Evolutionary conservation across 495 filamentous ascomycete genomes (phyloP).

Genomic region (Penicillium canescens): DNA sequence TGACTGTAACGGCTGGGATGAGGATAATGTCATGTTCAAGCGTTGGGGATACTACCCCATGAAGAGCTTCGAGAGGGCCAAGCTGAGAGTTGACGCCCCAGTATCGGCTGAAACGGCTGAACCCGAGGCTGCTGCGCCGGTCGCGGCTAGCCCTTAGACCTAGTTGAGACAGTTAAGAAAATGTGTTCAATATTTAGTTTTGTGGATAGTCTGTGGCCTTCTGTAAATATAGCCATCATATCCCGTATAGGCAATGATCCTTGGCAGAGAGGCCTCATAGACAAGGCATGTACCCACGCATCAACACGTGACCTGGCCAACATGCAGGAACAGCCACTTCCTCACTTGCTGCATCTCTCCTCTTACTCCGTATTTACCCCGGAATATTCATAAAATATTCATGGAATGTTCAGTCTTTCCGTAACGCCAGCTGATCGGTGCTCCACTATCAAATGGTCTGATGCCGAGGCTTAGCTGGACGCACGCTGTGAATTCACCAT

Average conservation of each 20-base stretch:
- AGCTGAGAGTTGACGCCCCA: constrained; percentile 2
- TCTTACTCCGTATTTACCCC: too few relatives aligned
- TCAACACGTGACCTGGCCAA: too few relatives aligned
- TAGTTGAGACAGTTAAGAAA: background rate
- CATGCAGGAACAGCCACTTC: too few relatives aligned
- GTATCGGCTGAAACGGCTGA: constrained; percentile 5
- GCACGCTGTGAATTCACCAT: background rate
- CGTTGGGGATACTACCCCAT: constrained; percentile 74
- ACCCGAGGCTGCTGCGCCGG: constrained; percentile 27
- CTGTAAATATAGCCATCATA: too few relatives aligned
- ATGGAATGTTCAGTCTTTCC: too few relatives aligned
- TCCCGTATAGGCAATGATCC: too few relatives aligned
- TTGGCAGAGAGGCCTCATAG: too few relatives aligned
- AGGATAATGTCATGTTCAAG: constrained; percentile 77
- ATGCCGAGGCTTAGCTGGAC: constrained; percentile 3
- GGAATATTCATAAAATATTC: too few relatives aligned
- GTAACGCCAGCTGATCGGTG: background rate
- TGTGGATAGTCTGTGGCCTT: background rate
- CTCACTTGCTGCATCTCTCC: too few relatives aligned
- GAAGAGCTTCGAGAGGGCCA: constrained; percentile 51
- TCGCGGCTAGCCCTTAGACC: constrained; percentile 25
- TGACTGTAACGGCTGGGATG: constrained; percentile 84
- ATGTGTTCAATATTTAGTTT: background rate
- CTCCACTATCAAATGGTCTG: constrained; percentile 3
- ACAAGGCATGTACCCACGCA: too few relatives aligned